Base-by-base conservation (phyloP, 768 basidiomycete genomes). In the Sporobolomyces phaffii region DNA sequence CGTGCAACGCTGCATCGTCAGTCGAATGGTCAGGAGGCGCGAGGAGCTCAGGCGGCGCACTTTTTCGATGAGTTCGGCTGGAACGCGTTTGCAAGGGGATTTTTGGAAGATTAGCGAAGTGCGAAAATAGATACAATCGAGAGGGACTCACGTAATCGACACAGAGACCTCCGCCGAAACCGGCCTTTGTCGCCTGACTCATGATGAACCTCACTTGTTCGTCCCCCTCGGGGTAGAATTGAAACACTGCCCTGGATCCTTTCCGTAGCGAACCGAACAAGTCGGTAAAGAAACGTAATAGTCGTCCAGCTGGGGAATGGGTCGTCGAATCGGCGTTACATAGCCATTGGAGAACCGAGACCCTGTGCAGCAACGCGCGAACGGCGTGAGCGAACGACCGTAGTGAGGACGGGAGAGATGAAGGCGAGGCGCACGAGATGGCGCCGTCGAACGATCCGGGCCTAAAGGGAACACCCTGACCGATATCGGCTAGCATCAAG, bases 331-430 rank as follows among this genome's bases (percentile, higher is more conserved):
- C 96, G 29, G 94, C 93, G 77, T 97, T 99, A 64, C 97, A 82
- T 5, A 99, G 82, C 96, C 96, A 99, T 80, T 99, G 96, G 8
- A 99, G 81, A n/a, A 97, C 94, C 29, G 96, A 99, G 74, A 99
- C 89, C 75, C 94, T 98, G 75, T 4, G 22, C 43, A n/a, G 24
- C 8, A 34, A 34, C 13, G n/a, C n/a, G n/a, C n/a, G n/a, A n/a
- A n/a, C n/a, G n/a, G n/a, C n/a, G n/a, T n/a, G n/a, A n/a, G n/a
- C n/a, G n/a, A n/a, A n/a, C n/a, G n/a, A n/a, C n/a, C n/a, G n/a
- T n/a, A n/a, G n/a, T n/a, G n/a, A n/a, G 11, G 43, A 24, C 40
- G 22, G 31, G 24, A 26, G 38, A 40, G 53, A 29, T 45, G 58
- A 44, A 33, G 36, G 31, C 14, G 2, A 48, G 20, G 29, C 31